Conservation (phyloP, 148 eudicot species). For the Rhododendron kiyosumense region DNA sequence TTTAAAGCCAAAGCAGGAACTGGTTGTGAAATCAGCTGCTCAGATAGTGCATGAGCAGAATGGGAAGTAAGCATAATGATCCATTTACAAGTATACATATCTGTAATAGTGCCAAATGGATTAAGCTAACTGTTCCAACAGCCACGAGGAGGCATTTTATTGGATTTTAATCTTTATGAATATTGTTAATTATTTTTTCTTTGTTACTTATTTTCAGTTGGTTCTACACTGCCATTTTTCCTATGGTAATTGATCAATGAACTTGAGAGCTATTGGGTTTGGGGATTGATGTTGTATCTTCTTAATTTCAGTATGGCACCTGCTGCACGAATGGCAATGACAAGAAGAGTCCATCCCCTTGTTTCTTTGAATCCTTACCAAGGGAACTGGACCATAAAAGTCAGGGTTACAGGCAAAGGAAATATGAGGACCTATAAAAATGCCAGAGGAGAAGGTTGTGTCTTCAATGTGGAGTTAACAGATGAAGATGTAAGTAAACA, state of each 20-base stretch:
- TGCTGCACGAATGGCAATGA: conserved; percentile 85
- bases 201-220: background rate
- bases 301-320: conserved; percentile 67
- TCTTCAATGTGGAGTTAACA: conserved; percentile 92
- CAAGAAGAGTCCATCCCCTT: conserved; percentile 76
- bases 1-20: conserved; percentile 73
- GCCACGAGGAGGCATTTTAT: background rate
- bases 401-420: conserved; percentile 83
- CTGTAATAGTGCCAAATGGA: background rate
- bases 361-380: conserved; percentile 95
- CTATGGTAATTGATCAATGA: background rate
- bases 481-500: conserved; percentile 82
- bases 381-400: conserved; percentile 95
- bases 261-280: background rate
- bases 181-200: background rate
- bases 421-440: conserved; percentile 66
- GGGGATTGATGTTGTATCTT: background rate
- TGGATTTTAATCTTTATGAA: background rate
- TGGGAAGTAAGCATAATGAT: conserved; percentile 53
- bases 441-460: conserved; percentile 89
- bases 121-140: background rate
- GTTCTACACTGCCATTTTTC: background rate
- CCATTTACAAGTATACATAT: background rate
- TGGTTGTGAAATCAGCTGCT: conserved; percentile 77
- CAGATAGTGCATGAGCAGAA: conserved; percentile 80